These are phyloP conservation scores for Candida ficus DNA, from an alignment of 805 yeast species.

Conservation along the genomic window DNA sequence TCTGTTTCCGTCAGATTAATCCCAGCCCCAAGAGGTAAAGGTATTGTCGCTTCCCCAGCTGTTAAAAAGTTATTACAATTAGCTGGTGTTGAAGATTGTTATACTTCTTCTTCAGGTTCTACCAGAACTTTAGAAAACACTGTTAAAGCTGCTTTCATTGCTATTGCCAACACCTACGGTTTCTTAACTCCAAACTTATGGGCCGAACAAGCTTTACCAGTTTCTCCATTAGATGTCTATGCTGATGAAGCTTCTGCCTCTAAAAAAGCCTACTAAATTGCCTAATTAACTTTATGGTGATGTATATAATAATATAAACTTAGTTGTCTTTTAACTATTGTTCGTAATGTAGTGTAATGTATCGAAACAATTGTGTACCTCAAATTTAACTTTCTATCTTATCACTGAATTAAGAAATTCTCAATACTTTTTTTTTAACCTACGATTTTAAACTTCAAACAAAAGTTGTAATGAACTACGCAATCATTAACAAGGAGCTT, in stretches of 20 bases:
- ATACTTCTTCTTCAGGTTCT: constrained; percentile 97
- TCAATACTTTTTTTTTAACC: too few relatives aligned
- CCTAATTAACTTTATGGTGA: constrained; percentile 14
- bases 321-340: neutral
- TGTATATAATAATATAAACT: neutral
- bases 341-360: too few relatives aligned
- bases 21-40: constrained; percentile 99
- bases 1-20: constrained; percentile 97
- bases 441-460: too few relatives aligned
- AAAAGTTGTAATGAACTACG: too few relatives aligned
- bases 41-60: constrained; percentile 99
- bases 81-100: constrained; percentile 99
- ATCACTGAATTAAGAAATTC: too few relatives aligned
- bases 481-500: too few relatives aligned
- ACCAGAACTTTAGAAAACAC: constrained; percentile 99
- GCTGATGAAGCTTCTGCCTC: constrained; percentile 74
- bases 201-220: constrained; percentile 76
- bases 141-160: constrained; percentile 98
- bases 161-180: constrained; percentile 99
- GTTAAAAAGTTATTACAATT: constrained; percentile 98
- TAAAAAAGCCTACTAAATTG: constrained; percentile 69
- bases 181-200: constrained; percentile 99
- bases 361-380: too few relatives aligned
- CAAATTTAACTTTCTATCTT: too few relatives aligned
- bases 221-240: constrained; percentile 94